A percentile compares a stretch with the other conserved stretches of the same genome.
phyloP scores from a whole-genome alignment of 495 filamentous ascomycete genomes.

The Penicillium angulare region DNA sequence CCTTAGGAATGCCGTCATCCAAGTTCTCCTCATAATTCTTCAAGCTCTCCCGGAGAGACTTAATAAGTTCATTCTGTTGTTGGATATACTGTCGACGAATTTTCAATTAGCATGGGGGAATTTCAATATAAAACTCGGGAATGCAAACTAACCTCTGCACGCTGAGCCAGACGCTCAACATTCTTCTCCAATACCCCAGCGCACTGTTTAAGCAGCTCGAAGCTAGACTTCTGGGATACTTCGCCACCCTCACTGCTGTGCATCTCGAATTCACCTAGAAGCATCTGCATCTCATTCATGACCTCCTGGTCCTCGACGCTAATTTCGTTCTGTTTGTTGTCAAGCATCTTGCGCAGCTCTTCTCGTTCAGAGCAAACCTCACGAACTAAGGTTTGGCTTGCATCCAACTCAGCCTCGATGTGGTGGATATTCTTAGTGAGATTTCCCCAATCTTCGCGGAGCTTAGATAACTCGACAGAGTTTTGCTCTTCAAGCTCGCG shows the following conservation, averaged over 20 bases:
- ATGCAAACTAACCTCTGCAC: constrained; percentile 43
- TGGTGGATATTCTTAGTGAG: constrained; percentile 38
- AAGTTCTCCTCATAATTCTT: constrained; percentile 49
- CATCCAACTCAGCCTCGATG: constrained; percentile 43
- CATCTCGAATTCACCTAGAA: constrained; percentile 40
- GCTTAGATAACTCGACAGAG: constrained; percentile 41
- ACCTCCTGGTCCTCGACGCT: constrained; percentile 41
- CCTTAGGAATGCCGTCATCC: constrained; percentile 45
- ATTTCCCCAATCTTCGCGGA: constrained; percentile 46
- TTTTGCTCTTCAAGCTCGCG: constrained; percentile 47
- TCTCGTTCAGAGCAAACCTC: constrained; percentile 44
- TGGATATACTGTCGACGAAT: constrained; percentile 52
- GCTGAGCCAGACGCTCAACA: constrained; percentile 44
- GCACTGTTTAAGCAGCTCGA: constrained; percentile 44
- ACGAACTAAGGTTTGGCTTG: constrained; percentile 37
- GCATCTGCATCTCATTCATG: constrained; percentile 44
- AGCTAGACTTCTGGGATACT: constrained; percentile 35
- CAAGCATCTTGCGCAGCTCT: constrained; percentile 42
- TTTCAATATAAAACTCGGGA: not conserved
- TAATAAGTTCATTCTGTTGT: constrained; percentile 59
- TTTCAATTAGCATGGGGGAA: constrained; percentile 16
- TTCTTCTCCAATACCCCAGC: constrained; percentile 46
- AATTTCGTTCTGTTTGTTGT: constrained; percentile 39
- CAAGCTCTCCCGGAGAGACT: constrained; percentile 55
- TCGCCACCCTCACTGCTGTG: constrained; percentile 33